Evolutionary conservation across 371 early-diverging fungal genomes (phyloP).

Genomic region (Mucor plumbeus): DNA sequence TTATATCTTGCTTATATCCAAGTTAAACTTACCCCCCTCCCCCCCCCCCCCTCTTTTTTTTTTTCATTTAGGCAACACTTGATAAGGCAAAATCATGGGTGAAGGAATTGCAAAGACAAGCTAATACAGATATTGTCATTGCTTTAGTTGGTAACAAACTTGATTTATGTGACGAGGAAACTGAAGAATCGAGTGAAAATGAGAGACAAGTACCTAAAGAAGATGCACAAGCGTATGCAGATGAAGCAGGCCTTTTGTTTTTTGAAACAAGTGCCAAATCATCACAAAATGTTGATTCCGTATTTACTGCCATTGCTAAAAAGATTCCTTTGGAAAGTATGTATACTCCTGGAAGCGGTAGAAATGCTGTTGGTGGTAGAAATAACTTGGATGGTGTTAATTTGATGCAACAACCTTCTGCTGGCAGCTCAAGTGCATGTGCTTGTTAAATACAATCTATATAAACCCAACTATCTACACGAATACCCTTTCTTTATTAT

Average conservation of each 20-base stretch:
- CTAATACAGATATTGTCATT: slow-evolving; percentile 94
- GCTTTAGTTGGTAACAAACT: slow-evolving; percentile 96
- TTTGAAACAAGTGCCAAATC: slow-evolving; percentile 88
- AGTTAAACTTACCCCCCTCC: neutral
- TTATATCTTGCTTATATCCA: neutral
- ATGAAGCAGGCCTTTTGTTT: slow-evolving; percentile 79
- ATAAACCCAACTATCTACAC: no score
- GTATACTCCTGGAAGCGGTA: slow-evolving; percentile 14
- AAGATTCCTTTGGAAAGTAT: slow-evolving; percentile 29
- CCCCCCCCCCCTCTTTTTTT: no score
- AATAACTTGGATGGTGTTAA: slow-evolving; percentile 17
- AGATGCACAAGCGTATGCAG: slow-evolving; percentile 86
- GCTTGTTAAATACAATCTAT: slow-evolving; percentile 23
- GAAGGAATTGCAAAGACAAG: slow-evolving; percentile 94
- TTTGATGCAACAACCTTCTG: slow-evolving; percentile 26
- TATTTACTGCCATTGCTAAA: slow-evolving; percentile 69
- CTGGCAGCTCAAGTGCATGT: slow-evolving; percentile 22
- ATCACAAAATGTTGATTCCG: slow-evolving; percentile 79
- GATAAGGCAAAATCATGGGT: slow-evolving; percentile 99
- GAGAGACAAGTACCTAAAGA: slow-evolving; percentile 64
- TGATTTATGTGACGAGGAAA: slow-evolving; percentile 64
- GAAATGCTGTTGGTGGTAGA: slow-evolving; percentile 21
- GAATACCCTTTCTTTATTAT: neutral
- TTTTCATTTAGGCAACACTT: slow-evolving; percentile 74
- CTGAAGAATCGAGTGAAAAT: slow-evolving; percentile 63